Evolutionary conservation across 2,329 filamentous ascomycete genomes (phyloP).

Genomic region (Cercospora sp.): DNA sequence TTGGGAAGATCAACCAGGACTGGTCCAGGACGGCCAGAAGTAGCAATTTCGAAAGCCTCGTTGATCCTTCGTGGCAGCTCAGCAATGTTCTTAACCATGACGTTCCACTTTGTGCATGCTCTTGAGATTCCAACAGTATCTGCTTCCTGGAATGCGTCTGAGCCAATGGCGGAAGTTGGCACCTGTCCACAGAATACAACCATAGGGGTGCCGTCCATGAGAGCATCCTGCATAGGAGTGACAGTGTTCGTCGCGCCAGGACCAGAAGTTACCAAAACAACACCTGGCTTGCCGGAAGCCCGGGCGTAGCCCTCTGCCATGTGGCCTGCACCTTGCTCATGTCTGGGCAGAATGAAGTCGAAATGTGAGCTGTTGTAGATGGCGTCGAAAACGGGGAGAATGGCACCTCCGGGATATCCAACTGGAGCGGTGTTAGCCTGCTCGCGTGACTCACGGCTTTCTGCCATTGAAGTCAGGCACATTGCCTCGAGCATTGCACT

Average conservation of each 20-base stretch:
- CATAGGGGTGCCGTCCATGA: conserved; percentile 93
- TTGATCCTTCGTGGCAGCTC: conserved; percentile 93
- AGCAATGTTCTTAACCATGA: conserved; percentile 94
- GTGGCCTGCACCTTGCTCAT: conserved; percentile 97
- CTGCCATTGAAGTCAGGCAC: conserved; percentile 11
- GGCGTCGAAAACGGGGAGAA: conserved; percentile 96
- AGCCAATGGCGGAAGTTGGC: conserved; percentile 83
- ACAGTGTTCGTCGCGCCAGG: conserved; percentile 96
- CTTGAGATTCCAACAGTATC: conserved; percentile 92
- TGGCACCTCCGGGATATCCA: conserved; percentile 87
- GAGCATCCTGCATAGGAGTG: conserved; percentile 92
- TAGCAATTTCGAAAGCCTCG: conserved; percentile 97
- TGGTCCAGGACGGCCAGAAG: conserved; percentile 86
- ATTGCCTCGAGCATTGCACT: conserved; percentile 44
- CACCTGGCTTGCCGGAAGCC: conserved; percentile 88
- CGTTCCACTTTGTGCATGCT: conserved; percentile 98
- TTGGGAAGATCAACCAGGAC: conserved; percentile 96
- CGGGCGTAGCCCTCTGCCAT: conserved; percentile 98
- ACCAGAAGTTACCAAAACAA: conserved; percentile 94
- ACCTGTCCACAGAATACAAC: conserved; percentile 97
- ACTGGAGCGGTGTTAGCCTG: conserved; percentile 41
- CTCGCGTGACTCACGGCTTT: conserved; percentile 11
- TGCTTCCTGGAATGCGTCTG: conserved; percentile 95
- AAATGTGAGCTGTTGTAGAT: conserved; percentile 98
- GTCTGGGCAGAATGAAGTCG: conserved; percentile 90